Base-by-base conservation (phyloP, 2,329 filamentous ascomycete species). In the Zymoseptoria passerinii region DNA sequence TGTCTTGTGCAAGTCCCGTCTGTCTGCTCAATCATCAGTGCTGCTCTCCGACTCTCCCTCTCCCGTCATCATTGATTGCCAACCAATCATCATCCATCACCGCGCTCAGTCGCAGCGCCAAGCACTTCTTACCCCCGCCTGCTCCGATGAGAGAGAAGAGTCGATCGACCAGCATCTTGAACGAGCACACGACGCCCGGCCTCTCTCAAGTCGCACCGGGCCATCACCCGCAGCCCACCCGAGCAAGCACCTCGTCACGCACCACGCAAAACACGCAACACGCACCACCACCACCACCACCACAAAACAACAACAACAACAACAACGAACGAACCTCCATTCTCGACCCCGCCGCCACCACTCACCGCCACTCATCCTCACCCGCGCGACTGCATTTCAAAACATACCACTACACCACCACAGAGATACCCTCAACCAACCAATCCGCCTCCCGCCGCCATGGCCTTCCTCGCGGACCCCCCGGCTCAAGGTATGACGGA, bases 11-110 rank as follows among this genome's bases (percentile, higher is more conserved):
- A n/a, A n/a, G n/a, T n/a, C n/a, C n/a, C n/a, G n/a, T n/a, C n/a
- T n/a, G n/a, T n/a, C n/a, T n/a, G n/a, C n/a, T n/a, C n/a, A n/a
- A n/a, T n/a, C n/a, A n/a, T n/a, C n/a, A n/a, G n/a, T n/a, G n/a
- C n/a, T 66, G 48, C 57, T 65, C 48, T 61, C 64, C 55, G 69
- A 58, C 55, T 70, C 67, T 18, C 58, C 57, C 8, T 68, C 69
- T 28, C 72, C 65, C 18, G 2, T 23, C 23, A n/a, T n/a, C n/a
- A n/a, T n/a, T n/a, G n/a, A n/a, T n/a, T n/a, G n/a, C n/a, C n/a
- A n/a, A n/a, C n/a, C n/a, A n/a, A n/a, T n/a, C n/a, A n/a, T n/a
- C n/a, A n/a, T n/a, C n/a, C n/a, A n/a, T n/a, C n/a, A n/a, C n/a
- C n/a, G n/a, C n/a, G n/a, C n/a, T n/a, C n/a, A n/a, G n/a, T n/a